These are phyloP conservation scores for Botrytis squamosa DNA, from an alignment of 2,329 filamentous ascomycete species.

Conservation along the genomic window DNA sequence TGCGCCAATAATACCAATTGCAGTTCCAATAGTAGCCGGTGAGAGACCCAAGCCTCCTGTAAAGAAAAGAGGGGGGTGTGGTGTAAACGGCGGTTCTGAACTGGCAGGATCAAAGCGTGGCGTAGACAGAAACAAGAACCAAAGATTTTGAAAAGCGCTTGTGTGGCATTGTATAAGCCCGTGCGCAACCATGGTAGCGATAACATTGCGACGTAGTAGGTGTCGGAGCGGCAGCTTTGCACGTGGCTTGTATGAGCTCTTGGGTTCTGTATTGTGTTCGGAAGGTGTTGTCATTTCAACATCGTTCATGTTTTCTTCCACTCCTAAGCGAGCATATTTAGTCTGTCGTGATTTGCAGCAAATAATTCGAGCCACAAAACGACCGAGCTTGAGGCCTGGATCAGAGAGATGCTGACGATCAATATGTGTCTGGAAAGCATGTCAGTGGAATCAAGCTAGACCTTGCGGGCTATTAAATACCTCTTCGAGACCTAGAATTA, in stretches of 20 bases:
- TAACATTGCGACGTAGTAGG: conserved; percentile 1
- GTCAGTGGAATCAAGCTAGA: background rate
- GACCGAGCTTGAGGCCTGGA: background rate
- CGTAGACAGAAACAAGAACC: background rate
- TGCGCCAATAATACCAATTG: background rate
- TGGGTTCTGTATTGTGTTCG: background rate
- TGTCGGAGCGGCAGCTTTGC: background rate
- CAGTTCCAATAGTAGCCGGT: background rate
- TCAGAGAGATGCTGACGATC: conserved; percentile 5
- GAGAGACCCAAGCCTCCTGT: background rate
- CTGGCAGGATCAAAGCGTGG: background rate
- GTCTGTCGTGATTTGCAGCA: background rate
- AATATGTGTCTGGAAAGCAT: background rate
- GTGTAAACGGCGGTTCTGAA: background rate
- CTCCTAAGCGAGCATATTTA: background rate
- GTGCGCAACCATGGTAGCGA: background rate
- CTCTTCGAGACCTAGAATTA: background rate
- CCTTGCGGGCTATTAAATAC: background rate
- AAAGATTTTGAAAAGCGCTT: background rate
- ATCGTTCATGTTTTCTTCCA: background rate
- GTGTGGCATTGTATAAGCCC: background rate
- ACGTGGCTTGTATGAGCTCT: background rate
- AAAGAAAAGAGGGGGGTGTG: background rate
- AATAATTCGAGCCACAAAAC: background rate
- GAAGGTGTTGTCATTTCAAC: conserved; percentile 2